Conservation (phyloP, 768 basidiomycete species). For the Boletus coccyginus region DNA sequence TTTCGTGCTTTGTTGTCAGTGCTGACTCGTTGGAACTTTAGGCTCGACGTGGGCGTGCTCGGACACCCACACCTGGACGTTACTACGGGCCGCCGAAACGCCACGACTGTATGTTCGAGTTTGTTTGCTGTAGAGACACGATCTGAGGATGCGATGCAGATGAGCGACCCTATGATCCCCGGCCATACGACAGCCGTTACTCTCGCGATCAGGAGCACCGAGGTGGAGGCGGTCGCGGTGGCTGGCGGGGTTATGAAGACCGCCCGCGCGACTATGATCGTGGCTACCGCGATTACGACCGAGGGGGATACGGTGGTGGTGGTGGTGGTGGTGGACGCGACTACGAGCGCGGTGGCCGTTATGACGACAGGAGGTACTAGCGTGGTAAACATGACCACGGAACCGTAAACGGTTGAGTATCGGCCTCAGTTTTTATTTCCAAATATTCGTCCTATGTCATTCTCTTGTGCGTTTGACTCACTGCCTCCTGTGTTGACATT, state of each 20-base stretch:
- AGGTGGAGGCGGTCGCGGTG: conserved; percentile 37
- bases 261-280: conserved; percentile 32
- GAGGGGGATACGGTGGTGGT: conserved; percentile 26
- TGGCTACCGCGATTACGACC: conserved; percentile 41
- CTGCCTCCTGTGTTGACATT: no score
- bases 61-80: conserved; percentile 90
- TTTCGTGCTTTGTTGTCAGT: neutral
- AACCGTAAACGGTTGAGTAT: neutral
- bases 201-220: conserved; percentile 61
- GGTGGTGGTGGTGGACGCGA: no score
- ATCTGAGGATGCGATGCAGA: conserved; percentile 37
- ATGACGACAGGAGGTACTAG: no score
- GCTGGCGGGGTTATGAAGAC: conserved; percentile 34
- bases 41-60: conserved; percentile 87
- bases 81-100: conserved; percentile 95
- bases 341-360: no score
- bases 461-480: neutral
- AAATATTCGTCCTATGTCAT: neutral
- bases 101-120: conserved; percentile 49
- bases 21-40: conserved; percentile 27
- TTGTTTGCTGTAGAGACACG: neutral
- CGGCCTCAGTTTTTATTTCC: neutral
- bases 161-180: conserved; percentile 87
- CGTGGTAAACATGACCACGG: no score
- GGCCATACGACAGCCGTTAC: conserved; percentile 90